Conservation (phyloP, 2,329 filamentous ascomycete species). For the Raffaelea albimanens region DNA sequence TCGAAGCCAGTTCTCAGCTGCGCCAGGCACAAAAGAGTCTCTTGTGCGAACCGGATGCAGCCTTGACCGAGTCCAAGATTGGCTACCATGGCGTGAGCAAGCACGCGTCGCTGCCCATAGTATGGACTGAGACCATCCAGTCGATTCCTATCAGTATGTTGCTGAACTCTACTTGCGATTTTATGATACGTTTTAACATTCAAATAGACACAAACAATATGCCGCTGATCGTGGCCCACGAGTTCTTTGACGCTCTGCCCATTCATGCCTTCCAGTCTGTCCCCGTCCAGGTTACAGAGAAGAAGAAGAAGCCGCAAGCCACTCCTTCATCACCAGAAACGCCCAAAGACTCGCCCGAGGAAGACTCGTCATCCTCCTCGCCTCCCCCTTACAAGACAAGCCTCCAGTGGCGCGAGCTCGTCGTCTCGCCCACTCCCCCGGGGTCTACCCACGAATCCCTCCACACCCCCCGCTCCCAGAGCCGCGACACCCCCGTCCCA, state of each 20-base stretch:
- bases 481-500: constrained; percentile 41
- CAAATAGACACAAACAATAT: constrained; percentile 53
- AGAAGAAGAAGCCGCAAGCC: constrained; percentile 22
- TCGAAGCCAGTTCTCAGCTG: constrained; percentile 82
- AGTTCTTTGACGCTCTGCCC: constrained; percentile 96
- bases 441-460: constrained; percentile 43
- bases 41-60: constrained; percentile 63
- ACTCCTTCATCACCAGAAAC: too few species aligned
- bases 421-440: constrained; percentile 60
- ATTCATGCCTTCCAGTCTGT: constrained; percentile 91
- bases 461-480: constrained; percentile 40
- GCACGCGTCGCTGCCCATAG: constrained; percentile 62
- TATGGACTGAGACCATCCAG: constrained; percentile 85
- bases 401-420: constrained; percentile 71
- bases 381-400: constrained; percentile 21
- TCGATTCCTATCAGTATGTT: constrained; percentile 61
- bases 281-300: constrained; percentile 21
- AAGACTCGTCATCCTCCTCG: constrained; percentile 21
- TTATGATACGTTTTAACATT: not conserved
- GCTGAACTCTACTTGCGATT: too few species aligned
- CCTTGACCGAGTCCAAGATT: constrained; percentile 59
- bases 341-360: too few species aligned
- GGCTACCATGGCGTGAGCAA: constrained; percentile 70
- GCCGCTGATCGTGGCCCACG: constrained; percentile 91
- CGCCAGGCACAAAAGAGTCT: constrained; percentile 69